Evolutionary conservation across 2,329 filamentous ascomycete species (phyloP), one percentile per base, ranked within the genome.

Genomic region (Diaporthe batatas): DNA sequence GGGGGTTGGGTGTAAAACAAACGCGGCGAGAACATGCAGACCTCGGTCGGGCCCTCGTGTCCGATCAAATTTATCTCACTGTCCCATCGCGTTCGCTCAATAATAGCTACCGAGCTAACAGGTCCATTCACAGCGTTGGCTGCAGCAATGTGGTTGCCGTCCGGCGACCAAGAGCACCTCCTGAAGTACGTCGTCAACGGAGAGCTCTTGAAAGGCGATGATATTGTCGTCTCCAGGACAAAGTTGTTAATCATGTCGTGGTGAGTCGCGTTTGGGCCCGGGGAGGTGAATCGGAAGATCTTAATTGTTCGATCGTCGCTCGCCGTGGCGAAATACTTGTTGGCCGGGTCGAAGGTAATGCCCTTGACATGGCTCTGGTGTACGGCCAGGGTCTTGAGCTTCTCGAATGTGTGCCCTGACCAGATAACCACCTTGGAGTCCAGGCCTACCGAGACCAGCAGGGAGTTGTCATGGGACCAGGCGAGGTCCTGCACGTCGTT

Each of bases 331-430:
- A 99, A 99, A 86, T 98, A 99, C 81, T 98, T 99, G 85, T 98
- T 98, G 54, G 96, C 96, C 0, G 96, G 96, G 80, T 99, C 96
- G 80, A 99, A 99, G 0, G 96, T 98, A 78, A 99, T 97, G 75
- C 97, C 96, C 82, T 99, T 99, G 84, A 99, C 96, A 81, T 98
- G 97, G 81, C 95, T 98, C 81, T 97, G 94, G 82, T 99, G 96
- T 73, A 95, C 92, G 2, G 95, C 91, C 6, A 99, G 86, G 3
- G 94, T 96, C 88, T 98, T 98, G 76, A 99, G 88, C 84, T 97
- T 98, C 84, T 99, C 96, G 78, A 99, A 99, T 0, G 95, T 98
- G 83, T 97, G 93, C 0, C 96, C 97, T 1, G 96, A 98, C 96
- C 96, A 99, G 29, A 99, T 93, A 12, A 99, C 96, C 18, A 99